phyloP scores from a whole-genome alignment of 305 asterid species.

The Solanum hybrid region DNA sequence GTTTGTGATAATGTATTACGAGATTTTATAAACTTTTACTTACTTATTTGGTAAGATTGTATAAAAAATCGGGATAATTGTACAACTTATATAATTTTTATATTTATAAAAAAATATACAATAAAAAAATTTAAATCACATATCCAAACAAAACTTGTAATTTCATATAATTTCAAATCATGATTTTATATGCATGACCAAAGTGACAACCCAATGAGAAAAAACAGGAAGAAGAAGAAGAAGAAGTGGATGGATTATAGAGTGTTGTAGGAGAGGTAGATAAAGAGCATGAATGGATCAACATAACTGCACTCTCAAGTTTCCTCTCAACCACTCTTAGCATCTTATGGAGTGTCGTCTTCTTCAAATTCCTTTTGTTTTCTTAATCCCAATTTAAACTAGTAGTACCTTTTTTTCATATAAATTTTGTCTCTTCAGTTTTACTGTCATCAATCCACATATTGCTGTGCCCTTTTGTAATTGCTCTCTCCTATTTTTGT shows the following conservation, averaged over 20 bases:
- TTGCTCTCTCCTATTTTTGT: background rate
- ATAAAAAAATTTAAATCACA: too few species aligned
- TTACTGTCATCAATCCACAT: background rate
- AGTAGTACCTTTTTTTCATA: background rate
- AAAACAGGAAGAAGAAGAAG: background rate
- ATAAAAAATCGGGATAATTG: too few species aligned
- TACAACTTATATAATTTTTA: too few species aligned
- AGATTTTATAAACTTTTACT: too few species aligned
- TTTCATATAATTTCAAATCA: too few species aligned
- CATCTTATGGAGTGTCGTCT: background rate
- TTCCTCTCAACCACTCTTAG: constrained; percentile 1
- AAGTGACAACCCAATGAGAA: background rate
- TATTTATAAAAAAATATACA: too few species aligned
- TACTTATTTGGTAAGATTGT: too few species aligned
- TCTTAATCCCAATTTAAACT: background rate
- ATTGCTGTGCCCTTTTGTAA: background rate
- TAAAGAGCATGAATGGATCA: background rate
- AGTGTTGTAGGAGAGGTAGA: background rate
- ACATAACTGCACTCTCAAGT: background rate
- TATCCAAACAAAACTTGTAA: too few species aligned
- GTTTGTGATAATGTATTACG: too few species aligned
- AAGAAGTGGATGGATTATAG: background rate
- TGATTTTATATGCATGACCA: background rate
- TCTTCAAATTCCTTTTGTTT: background rate
- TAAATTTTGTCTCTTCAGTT: background rate